Evolutionary conservation across 768 basidiomycete species (phyloP), one percentile per base, ranked within the genome.

Genomic region (Pleurotus tuber-regium): DNA sequence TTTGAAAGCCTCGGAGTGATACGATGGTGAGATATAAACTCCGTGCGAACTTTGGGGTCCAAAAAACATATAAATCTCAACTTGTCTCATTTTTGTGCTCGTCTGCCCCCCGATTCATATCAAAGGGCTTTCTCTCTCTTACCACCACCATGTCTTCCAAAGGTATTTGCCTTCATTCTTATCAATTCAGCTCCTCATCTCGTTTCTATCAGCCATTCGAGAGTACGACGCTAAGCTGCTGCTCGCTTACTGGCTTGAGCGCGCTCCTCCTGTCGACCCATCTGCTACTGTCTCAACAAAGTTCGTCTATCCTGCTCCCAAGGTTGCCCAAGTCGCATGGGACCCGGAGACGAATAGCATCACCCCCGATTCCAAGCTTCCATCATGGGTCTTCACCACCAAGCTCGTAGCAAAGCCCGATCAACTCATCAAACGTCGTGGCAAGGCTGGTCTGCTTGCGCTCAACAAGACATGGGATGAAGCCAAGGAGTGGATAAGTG

Each of bases 141-240:
- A 16, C 10, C 31, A 10, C 40, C 18, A 19, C 40, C 24, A 52
- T 52, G 51, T 52, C 51, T 14, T 52, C 51, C 40, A 52, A 52
- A 52, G 51, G 51, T 52, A 35, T 6, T 21, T 21, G 16, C n/a
- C 18, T 11, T 8, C 18, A 18, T 6, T 31, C 14, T 35, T 14
- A 9, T 12, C 43, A n/a, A 14, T 16, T 12, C 51, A 18, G 1
- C 40, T 14, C 19, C 41, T 46, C 14, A 19, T 9, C 51, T 24
- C 12, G 25, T 16, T 35, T 10, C 24, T 23, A 42, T 23, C 57
- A 77, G 76, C 76, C 60, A 96, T 98, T 76, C 89, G 91, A 66
- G 94, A 98, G 79, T 98, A 93, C 79, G 96, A 99, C 68, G 96
- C 96, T 59, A 99, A 98, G 79, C 90, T 98, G 61, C 81, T 98